These are phyloP conservation scores for Ustilago trichophora DNA, from an alignment of 1,284 basidiomycete genomes.

Conservation along the genomic window DNA sequence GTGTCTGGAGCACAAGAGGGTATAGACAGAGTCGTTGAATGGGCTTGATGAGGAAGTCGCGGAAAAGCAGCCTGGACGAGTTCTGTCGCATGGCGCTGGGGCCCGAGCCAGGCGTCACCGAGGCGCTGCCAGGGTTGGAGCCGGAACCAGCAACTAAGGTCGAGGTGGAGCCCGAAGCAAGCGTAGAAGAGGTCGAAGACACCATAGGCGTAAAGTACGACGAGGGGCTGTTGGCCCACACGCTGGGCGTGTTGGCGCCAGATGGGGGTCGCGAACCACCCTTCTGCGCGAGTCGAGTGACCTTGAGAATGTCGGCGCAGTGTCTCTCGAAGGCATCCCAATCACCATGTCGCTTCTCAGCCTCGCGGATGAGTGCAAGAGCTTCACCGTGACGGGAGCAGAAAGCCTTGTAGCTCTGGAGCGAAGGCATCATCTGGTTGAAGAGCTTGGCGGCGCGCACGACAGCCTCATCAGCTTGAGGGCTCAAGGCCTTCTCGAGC, in stretches of 20 bases:
- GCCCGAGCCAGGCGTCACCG: constrained; percentile 16
- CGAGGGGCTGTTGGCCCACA: constrained; percentile 21
- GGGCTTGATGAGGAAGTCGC: constrained; percentile 65
- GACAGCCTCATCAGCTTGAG: constrained; percentile 49
- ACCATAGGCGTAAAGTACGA: constrained; percentile 39
- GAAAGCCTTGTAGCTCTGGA: constrained; percentile 57
- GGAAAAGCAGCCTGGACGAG: constrained; percentile 55
- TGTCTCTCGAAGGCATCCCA: constrained; percentile 60
- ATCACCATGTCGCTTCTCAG: constrained; percentile 58
- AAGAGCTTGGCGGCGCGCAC: constrained; percentile 42
- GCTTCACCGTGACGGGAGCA: constrained; percentile 64
- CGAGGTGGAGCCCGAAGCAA: constrained; percentile 16
- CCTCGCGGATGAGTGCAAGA: constrained; percentile 58
- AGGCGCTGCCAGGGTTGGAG: constrained; percentile 19
- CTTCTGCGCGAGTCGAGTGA: constrained; percentile 18
- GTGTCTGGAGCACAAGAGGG: constrained; percentile 60
- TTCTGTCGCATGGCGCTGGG: constrained; percentile 25
- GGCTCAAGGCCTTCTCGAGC: constrained; percentile 43
- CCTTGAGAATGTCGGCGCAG: constrained; percentile 53
- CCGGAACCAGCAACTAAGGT: constrained; percentile 11
- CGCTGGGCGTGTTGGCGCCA: constrained; percentile 33
- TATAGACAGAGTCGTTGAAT: constrained; percentile 65
- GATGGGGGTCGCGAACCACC: constrained; percentile 31
- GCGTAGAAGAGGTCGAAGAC: constrained; percentile 8
- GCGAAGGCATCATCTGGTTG: constrained; percentile 45